A percentile compares a stretch with the other conserved stretches of the same genome.
phyloP scores from a whole-genome alignment of 2,329 filamentous ascomycete species.

The Tolypocladium ovalisporum region DNA sequence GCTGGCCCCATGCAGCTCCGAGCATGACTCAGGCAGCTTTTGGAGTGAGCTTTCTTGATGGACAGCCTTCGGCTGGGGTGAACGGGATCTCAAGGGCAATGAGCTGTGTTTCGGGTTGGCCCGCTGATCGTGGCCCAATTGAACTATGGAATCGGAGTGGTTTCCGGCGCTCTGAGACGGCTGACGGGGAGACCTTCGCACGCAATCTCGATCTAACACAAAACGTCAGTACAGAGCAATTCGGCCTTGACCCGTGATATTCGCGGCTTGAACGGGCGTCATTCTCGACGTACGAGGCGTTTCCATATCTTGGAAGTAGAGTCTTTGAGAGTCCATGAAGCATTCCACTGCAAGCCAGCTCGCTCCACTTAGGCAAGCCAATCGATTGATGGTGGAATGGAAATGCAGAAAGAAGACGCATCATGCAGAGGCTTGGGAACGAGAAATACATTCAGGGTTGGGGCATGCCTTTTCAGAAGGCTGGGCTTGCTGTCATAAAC shows the following conservation, averaged over 20 bases:
- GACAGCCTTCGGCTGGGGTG: constrained; percentile 22
- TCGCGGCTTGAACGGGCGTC: background rate
- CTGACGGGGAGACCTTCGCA: background rate
- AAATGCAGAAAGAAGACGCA: constrained; percentile 19
- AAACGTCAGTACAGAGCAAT: constrained; percentile 5
- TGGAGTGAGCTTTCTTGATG: constrained; percentile 17
- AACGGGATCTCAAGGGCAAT: constrained; percentile 12
- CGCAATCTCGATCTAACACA: constrained; percentile 4
- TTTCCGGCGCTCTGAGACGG: background rate
- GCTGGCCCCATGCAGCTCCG: constrained; percentile 34
- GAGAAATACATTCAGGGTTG: constrained; percentile 23
- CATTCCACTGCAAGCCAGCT: constrained; percentile 10
- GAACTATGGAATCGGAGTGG: background rate
- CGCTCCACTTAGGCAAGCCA: constrained; percentile 20
- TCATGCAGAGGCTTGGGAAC: constrained; percentile 12
- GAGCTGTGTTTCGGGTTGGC: background rate
- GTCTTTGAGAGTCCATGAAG: constrained; percentile 26
- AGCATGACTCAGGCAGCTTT: constrained; percentile 26
- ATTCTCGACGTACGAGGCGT: constrained; percentile 21
- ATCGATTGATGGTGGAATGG: constrained; percentile 22
- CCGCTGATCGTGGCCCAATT: background rate
- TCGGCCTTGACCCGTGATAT: background rate
- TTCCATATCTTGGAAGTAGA: constrained; percentile 25
- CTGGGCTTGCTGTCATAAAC: constrained; percentile 2
- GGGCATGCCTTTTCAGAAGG: constrained; percentile 4